These are phyloP conservation scores for Colletotrichum limetticola DNA, from an alignment of 2,329 filamentous ascomycete genomes.

Conservation along the genomic window DNA sequence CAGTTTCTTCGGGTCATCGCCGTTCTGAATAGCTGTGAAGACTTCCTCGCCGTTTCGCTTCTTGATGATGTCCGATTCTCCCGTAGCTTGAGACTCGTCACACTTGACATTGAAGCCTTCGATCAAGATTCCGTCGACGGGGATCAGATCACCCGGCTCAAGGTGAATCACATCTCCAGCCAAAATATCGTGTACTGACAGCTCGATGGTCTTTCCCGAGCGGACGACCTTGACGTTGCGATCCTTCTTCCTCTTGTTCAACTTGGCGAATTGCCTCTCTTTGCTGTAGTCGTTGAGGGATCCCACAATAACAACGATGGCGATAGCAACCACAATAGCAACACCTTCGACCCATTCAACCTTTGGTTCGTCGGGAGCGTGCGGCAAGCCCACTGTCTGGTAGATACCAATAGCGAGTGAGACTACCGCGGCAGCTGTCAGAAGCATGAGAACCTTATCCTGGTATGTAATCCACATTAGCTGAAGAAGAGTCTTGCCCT, in stretches of 20 bases:
- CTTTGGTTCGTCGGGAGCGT: conserved; percentile 53
- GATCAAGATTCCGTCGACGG: conserved; percentile 79
- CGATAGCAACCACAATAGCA: conserved; percentile 83
- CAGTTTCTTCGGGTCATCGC: conserved; percentile 75
- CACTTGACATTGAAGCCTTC: conserved; percentile 80
- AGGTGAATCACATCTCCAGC: conserved; percentile 77
- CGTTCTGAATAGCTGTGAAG: conserved; percentile 73
- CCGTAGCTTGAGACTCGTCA: conserved; percentile 83
- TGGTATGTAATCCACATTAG: conserved; percentile 87
- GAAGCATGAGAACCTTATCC: conserved; percentile 81
- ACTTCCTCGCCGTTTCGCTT: conserved; percentile 76
- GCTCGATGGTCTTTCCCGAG: conserved; percentile 75
- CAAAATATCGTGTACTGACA: conserved; percentile 76
- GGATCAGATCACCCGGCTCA: conserved; percentile 80
- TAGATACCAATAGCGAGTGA: conserved; percentile 81
- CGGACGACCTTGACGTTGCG: conserved; percentile 78
- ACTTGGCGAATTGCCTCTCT: conserved; percentile 80
- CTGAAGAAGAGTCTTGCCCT: conserved; percentile 77
- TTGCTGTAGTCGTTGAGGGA: conserved; percentile 85
- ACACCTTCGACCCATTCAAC: conserved; percentile 79
- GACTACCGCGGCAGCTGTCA: conserved; percentile 76
- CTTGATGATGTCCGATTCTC: conserved; percentile 80
- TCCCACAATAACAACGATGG: conserved; percentile 80
- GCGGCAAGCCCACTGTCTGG: conserved; percentile 73
- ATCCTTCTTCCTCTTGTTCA: conserved; percentile 84